Base-by-base conservation (phyloP, 139 green algal species). In the Ettlia oleoabundans region DNA sequence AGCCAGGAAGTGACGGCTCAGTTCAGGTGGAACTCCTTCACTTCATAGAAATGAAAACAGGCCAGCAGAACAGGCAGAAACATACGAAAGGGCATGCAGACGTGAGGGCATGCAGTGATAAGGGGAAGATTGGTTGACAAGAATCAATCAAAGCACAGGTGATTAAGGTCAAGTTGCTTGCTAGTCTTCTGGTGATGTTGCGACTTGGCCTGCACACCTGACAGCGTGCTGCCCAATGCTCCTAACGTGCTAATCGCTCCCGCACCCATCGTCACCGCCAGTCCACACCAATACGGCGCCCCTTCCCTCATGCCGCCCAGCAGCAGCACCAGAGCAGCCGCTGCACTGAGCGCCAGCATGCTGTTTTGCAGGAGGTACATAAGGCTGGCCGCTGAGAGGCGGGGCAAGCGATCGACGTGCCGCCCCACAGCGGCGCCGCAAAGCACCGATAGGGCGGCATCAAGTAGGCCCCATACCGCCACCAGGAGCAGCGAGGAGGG, bases 341-440 rank as follows among this genome's bases (percentile, higher is more conserved):
- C 68, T 2, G 91, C 89, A 35, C 87, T 93, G 1, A 74, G 28
- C 1, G 70, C 84, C 24, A 94, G 89, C 73, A 75, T 87, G 19
- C 15, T 47, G 74, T 95, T 96, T 30, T 96, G 92, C 24, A 92
- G n/a, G 13, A 87, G 10, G 69, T 92, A 93, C 80, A 92, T 88
- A 4, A 21, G 35, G 35, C 47, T 64, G 4, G 89, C 86, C 1
- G 81, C 90, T 0, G 37, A 68, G 69, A 93, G 47, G 30, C 53
- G 55, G 7, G 24, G 52, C 3, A 33, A 82, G 78, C 84, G 81
- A 82, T 93, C 91, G 0, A 95, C 51, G 38, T 82, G 93, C 2
- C 43, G 35, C 0, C 92, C 92, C 6, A 93, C 47, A 2, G 53
- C 42, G 0, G 86, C 68, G 0, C 86, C 88, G 3, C 87, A 61